Percentiles rank a stretch among this genome's conserved stretches.
Evolutionary conservation across 2,329 filamentous ascomycete genomes (phyloP).

Genomic region (Microascus cirrosus): DNA sequence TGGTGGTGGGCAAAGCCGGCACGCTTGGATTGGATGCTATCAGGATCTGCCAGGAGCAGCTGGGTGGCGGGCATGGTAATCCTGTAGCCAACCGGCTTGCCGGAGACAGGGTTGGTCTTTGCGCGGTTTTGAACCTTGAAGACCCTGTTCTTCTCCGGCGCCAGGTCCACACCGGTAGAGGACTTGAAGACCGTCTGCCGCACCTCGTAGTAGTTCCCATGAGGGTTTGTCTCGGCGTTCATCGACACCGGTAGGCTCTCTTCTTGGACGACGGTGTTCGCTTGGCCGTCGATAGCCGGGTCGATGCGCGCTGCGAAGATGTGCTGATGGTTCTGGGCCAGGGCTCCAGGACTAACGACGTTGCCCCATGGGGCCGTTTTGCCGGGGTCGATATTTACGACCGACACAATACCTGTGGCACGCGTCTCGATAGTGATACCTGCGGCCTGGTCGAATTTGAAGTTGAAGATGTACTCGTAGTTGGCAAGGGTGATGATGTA

Average conservation of each 20-base stretch:
- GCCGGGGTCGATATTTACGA: conserved; percentile 44
- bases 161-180: conserved; percentile 38
- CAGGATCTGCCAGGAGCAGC: conserved; percentile 31
- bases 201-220: conserved; percentile 50
- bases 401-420: conserved; percentile 55
- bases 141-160: conserved; percentile 36
- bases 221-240: conserved; percentile 44
- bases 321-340: conserved; percentile 62
- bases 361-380: conserved; percentile 43
- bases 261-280: conserved; percentile 36
- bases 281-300: conserved; percentile 39
- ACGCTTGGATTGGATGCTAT: conserved; percentile 28
- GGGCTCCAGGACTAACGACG: conserved; percentile 49
- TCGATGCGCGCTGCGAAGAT: conserved; percentile 56
- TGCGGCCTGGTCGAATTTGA: conserved; percentile 49
- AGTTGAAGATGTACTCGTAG: conserved; percentile 52
- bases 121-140: conserved; percentile 35
- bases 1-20: conserved; percentile 33
- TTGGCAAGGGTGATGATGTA: conserved; percentile 60
- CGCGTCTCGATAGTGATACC: conserved; percentile 50
- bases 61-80: conserved; percentile 31
- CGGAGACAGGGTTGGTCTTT: conserved; percentile 33
- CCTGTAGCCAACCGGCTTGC: conserved; percentile 38
- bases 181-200: conserved; percentile 33
- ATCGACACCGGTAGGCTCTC: conserved; percentile 22